A percentile compares a stretch with the other conserved stretches of the same genome.
Evolutionary conservation across 2,329 filamentous ascomycete genomes (phyloP).

Genomic region (Calonectria multiphialidica): DNA sequence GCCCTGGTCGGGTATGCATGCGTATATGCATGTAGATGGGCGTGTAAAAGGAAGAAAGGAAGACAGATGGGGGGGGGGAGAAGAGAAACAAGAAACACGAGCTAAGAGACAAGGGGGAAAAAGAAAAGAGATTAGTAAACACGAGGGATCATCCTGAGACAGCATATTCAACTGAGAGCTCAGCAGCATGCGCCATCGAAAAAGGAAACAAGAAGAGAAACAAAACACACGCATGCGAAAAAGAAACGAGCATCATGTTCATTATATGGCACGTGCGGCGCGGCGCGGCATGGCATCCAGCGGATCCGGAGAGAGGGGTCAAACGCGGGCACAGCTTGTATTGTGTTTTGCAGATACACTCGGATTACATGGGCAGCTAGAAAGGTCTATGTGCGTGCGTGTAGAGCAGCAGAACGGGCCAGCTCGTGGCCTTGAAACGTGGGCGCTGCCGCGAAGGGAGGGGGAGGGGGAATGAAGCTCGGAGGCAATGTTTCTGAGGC

Average conservation of each 20-base stretch:
- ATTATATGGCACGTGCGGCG: not conserved
- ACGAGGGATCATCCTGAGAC: too few species aligned
- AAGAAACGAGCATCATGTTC: not conserved
- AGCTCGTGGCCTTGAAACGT: not conserved
- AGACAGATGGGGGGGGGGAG: too few species aligned
- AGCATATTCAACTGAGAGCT: too few species aligned
- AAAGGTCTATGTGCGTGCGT: not conserved
- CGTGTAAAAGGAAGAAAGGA: too few species aligned
- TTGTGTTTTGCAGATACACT: conserved; percentile 3
- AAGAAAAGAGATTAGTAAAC: too few species aligned
- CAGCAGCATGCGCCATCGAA: too few species aligned
- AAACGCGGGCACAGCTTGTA: not conserved
- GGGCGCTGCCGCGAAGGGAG: not conserved
- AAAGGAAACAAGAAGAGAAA: not conserved
- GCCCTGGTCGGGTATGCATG: not conserved
- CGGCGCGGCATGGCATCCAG: not conserved
- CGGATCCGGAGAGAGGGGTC: not conserved
- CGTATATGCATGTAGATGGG: not conserved
- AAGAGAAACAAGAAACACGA: not conserved
- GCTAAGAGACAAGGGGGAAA: too few species aligned
- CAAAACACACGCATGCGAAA: too few species aligned
- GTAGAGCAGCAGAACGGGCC: not conserved
- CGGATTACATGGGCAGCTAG: conserved; percentile 10
- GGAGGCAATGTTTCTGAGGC: not conserved
- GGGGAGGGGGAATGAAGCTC: not conserved